These are phyloP conservation scores for Penicillium silybi DNA, from an alignment of 495 filamentous ascomycete species.

Conservation along the genomic window DNA sequence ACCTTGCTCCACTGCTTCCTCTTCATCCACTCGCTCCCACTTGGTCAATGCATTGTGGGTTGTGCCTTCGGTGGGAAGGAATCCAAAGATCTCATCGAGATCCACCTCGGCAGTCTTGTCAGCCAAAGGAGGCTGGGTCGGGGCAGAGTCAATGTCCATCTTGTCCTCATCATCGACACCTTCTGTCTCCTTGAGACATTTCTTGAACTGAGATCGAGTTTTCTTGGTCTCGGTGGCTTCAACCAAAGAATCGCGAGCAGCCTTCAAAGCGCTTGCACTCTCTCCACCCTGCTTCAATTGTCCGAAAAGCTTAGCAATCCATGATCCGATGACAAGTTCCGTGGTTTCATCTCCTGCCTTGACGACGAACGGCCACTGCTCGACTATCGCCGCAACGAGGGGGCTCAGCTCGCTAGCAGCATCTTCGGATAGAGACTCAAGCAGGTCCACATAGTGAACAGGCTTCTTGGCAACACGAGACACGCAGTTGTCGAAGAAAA, in stretches of 20 bases:
- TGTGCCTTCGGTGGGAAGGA: conserved; percentile 37
- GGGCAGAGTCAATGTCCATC: conserved; percentile 19
- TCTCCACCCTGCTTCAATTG: conserved; percentile 45
- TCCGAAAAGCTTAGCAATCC: conserved; percentile 49
- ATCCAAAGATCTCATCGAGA: conserved; percentile 39
- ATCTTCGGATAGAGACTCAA: conserved; percentile 34
- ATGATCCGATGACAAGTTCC: conserved; percentile 45
- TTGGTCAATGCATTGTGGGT: conserved; percentile 44
- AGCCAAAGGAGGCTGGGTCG: background rate
- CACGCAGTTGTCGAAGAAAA: conserved; percentile 78
- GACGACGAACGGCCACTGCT: conserved; percentile 72
- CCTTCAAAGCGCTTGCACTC: conserved; percentile 33
- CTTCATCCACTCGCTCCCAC: conserved; percentile 72
- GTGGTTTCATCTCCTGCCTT: conserved; percentile 41
- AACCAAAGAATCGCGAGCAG: conserved; percentile 38
- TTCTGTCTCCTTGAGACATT: conserved; percentile 35
- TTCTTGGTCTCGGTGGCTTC: conserved; percentile 37
- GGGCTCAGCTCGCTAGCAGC: conserved; percentile 39
- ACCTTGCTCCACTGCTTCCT: conserved; percentile 70
- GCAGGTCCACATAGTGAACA: conserved; percentile 66
- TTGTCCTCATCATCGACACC: conserved; percentile 19
- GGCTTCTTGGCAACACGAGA: conserved; percentile 64
- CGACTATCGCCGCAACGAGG: conserved; percentile 61
- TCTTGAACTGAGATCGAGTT: conserved; percentile 36
- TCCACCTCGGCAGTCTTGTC: conserved; percentile 22